These are phyloP conservation scores for Ceratocystis papillata DNA, from an alignment of 2,329 filamentous ascomycete species.

Conservation along the genomic window DNA sequence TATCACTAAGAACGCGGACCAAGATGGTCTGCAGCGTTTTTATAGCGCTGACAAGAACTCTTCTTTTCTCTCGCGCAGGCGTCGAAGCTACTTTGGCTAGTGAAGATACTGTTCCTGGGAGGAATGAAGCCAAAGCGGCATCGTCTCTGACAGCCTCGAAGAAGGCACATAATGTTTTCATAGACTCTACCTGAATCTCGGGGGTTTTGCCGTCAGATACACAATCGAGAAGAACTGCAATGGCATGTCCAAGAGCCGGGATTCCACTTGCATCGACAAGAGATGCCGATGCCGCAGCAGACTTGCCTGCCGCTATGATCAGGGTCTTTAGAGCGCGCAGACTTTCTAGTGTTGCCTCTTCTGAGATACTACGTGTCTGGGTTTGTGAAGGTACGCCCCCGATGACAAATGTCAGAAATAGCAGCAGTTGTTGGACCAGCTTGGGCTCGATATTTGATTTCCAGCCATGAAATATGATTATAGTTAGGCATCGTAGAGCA, in stretches of 20 bases:
- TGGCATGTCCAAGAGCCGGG: slow-evolving; percentile 68
- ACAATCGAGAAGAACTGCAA: slow-evolving; percentile 69
- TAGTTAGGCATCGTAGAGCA: slow-evolving; percentile 60
- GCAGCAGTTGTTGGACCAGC: slow-evolving; percentile 72
- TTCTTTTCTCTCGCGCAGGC: slow-evolving; percentile 46
- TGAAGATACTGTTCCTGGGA: slow-evolving; percentile 77
- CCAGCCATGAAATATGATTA: slow-evolving; percentile 73
- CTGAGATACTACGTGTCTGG: slow-evolving; percentile 41
- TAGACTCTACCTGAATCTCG: slow-evolving; percentile 60
- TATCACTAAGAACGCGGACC: slow-evolving; percentile 46
- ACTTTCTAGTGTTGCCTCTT: slow-evolving; percentile 64
- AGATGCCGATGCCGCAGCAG: slow-evolving; percentile 39
- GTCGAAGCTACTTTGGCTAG: slow-evolving; percentile 65
- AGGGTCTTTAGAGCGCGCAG: slow-evolving; percentile 60
- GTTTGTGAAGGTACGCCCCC: slow-evolving; percentile 56
- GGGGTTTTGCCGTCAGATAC: slow-evolving; percentile 53
- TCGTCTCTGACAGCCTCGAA: slow-evolving; percentile 56
- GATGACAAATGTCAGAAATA: slow-evolving; percentile 71
- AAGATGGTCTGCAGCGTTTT: slow-evolving; percentile 47
- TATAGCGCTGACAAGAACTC: slow-evolving; percentile 54
- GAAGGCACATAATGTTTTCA: slow-evolving; percentile 52
- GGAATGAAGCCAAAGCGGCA: slow-evolving; percentile 68
- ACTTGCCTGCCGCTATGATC: slow-evolving; percentile 47
- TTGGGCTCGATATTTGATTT: slow-evolving; percentile 56
- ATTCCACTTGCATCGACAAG: slow-evolving; percentile 51